A percentile compares a stretch with the other conserved stretches of the same genome.
phyloP scores from a whole-genome alignment of 169 alveolate genomes.

The Plasmodium malariae region DNA sequence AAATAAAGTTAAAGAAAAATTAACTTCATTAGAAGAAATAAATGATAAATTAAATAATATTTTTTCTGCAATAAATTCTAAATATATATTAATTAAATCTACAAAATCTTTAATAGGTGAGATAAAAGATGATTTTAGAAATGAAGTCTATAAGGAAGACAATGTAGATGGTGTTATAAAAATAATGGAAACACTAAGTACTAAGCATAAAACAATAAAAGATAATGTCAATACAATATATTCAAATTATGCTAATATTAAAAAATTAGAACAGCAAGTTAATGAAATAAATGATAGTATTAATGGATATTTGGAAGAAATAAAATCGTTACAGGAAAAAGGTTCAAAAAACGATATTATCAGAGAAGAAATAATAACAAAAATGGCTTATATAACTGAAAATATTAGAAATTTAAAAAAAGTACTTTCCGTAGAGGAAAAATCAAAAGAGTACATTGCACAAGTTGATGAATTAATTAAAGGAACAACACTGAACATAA shows the following conservation, averaged over 20 bases:
- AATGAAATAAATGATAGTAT: neutral
- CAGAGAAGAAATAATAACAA: neutral
- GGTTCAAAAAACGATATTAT: neutral
- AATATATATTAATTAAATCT: slow-evolving; percentile 16
- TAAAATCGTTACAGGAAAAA: neutral
- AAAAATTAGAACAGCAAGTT: neutral
- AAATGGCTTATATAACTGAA: slow-evolving; percentile 24
- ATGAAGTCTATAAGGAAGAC: neutral
- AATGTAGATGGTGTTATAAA: neutral
- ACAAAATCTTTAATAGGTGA: slow-evolving; percentile 18
- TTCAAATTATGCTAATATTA: neutral
- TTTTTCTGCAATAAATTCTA: neutral
- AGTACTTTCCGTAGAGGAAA: slow-evolving; percentile 2
- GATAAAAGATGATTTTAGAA: neutral
- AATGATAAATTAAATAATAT: neutral
- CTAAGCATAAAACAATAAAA: neutral
- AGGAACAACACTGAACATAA: slow-evolving; percentile 7
- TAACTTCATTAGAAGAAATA: neutral
- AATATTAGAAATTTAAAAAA: slow-evolving; percentile 14
- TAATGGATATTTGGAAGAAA: neutral
- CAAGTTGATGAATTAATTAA: slow-evolving; percentile 2
- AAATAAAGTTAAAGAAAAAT: slow-evolving; percentile 10
- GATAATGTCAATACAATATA: neutral
- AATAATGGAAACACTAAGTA: slow-evolving; percentile 12
- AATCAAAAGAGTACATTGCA: neutral